Evolutionary conservation across 129 eudicot species (phyloP).

Genomic region (Flaveria robusta): DNA sequence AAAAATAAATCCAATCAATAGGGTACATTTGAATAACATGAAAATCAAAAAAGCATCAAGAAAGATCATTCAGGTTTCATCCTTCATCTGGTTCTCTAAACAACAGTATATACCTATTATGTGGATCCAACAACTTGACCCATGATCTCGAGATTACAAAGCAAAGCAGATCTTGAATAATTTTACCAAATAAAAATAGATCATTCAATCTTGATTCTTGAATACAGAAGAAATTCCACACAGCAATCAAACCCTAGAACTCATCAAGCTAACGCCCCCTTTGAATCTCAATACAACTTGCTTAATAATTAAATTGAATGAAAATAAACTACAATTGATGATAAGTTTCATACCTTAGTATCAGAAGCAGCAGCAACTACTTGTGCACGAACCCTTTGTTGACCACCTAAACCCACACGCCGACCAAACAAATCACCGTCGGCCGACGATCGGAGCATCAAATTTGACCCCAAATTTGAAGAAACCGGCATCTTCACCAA

Average conservation of each 20-base stretch:
- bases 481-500: conserved; percentile 34
- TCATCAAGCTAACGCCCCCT: no score
- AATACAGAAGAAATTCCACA: neutral
- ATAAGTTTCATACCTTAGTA: no score
- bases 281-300: neutral
- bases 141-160: no score
- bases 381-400: conserved; percentile 15
- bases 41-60: neutral
- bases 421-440: conserved; percentile 35
- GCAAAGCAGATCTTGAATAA: no score
- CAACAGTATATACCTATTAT: conserved; percentile 12
- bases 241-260: neutral
- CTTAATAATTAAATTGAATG: neutral
- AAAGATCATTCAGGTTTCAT: neutral
- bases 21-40: neutral
- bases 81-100: conserved; percentile 11
- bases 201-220: conserved; percentile 5
- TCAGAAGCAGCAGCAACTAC: conserved; percentile 23
- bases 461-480: conserved; percentile 11
- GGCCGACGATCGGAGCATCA: conserved; percentile 26
- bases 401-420: conserved; percentile 28
- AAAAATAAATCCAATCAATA: no score
- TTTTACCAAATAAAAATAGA: no score
- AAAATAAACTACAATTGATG: neutral
- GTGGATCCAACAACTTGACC: no score